Base-by-base conservation (phyloP, 345 rosid species). In the Citrus australasica region DNA sequence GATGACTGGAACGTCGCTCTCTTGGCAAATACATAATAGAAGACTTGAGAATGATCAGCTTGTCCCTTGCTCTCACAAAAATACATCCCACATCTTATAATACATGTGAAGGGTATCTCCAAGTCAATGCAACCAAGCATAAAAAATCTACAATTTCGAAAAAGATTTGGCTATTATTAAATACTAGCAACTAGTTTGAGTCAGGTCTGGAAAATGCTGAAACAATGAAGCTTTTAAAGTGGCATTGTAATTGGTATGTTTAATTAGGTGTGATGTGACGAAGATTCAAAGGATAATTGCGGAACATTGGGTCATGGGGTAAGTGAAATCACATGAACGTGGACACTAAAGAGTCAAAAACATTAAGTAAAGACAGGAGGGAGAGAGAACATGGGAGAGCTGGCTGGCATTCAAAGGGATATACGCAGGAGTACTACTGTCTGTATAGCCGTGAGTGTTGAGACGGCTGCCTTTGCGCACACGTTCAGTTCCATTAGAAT, bases 1-100 rank as follows among this genome's bases (percentile, higher is more conserved):
- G 83, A 84, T 83, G 83, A 85, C 83, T 88, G 89, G 83, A 82
- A 75, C 78, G 88, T 87, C 87, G 48, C 78, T 71, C 75, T 67
- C 55, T 79, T 65, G 35, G 65, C 79, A 22, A 33, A n/a, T 28
- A 14, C 38, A 46, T 16, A 61, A 80, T 70, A 42, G 22, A 79
- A 60, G 71, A 59, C 76, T 22, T 58, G 80, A 82, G 85, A 85
- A 83, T 84, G 83, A 85, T 85, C 71, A 37, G 25, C 33, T 79
- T 82, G 80, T 77, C 83, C 73, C 53, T 37, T 6, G 19, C 79
- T 73, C 75, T 6, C 53, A 66, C 42, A 30, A 58, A 59, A 75
- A 75, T 46, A 78, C 69, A 78, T 2, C 4, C 40, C 28, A 67
- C 27, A 48, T 73, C 72, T 79, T 27, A 46, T 70, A 37, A 48